Conservation (phyloP, 352 stramenopile genomes). For the Globisporangium megalacanthum region DNA sequence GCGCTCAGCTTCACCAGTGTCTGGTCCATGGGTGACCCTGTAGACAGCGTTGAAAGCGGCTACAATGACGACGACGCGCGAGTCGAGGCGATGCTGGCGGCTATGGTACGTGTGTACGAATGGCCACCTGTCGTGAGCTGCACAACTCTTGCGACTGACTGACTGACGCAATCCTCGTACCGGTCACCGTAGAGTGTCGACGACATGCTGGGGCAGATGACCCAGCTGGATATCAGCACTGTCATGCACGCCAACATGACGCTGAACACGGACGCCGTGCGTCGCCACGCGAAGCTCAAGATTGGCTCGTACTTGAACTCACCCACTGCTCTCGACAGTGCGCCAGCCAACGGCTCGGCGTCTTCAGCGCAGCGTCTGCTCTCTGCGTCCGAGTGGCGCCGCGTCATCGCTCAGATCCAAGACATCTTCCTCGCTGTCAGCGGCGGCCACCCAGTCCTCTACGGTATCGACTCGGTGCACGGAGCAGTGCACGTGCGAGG, state of each 20-base stretch:
- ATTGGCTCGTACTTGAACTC: constrained; percentile 90
- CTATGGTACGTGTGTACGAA: neutral
- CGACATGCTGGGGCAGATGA: constrained; percentile 87
- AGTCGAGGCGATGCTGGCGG: neutral
- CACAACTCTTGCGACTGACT: too few species aligned
- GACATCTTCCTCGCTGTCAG: constrained; percentile 59
- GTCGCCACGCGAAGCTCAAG: constrained; percentile 67
- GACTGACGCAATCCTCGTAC: too few species aligned
- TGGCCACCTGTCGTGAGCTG: neutral
- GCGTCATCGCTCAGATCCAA: constrained; percentile 72
- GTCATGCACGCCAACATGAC: constrained; percentile 63
- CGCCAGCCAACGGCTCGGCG: constrained; percentile 15
- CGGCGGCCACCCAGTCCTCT: constrained; percentile 65
- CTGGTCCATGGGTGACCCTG: too few species aligned
- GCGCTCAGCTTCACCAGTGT: neutral
- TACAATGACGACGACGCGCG: neutral
- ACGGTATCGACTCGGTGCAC: constrained; percentile 90
- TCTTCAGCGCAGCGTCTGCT: constrained; percentile 23
- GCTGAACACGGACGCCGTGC: constrained; percentile 55
- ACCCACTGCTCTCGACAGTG: constrained; percentile 30
- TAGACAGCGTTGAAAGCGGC: neutral
- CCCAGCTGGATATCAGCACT: constrained; percentile 85
- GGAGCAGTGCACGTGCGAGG: constrained; percentile 84
- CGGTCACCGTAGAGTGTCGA: constrained; percentile 13
- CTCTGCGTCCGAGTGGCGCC: constrained; percentile 64